A percentile compares a stretch with the other conserved stretches of the same genome.
Evolutionary conservation across 2,329 filamentous ascomycete genomes (phyloP).

Genomic region (Colletotrichum cordylinicola): DNA sequence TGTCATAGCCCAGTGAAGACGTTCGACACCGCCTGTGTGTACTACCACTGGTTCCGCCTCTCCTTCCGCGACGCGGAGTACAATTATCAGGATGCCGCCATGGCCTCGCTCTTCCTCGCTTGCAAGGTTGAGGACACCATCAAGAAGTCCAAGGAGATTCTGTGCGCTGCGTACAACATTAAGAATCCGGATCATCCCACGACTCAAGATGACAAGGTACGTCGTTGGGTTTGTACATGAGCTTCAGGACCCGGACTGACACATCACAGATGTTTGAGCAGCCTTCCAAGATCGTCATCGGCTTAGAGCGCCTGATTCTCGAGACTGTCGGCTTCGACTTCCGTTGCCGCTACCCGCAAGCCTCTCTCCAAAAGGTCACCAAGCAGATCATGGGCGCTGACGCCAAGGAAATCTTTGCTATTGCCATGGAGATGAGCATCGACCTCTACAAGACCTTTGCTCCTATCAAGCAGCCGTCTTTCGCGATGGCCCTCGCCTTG

Average conservation of each 20-base stretch:
- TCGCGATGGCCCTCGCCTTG: conserved; percentile 83
- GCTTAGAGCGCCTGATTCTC: conserved; percentile 89
- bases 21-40: conserved; percentile 88
- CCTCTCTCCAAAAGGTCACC: conserved; percentile 80
- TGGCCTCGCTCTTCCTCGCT: conserved; percentile 87
- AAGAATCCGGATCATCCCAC: conserved; percentile 72
- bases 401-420: conserved; percentile 63
- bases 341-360: conserved; percentile 85
- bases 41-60: conserved; percentile 93
- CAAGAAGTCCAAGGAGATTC: conserved; percentile 93
- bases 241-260: not conserved
- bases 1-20: conserved; percentile 78
- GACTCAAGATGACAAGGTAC: conserved; percentile 82
- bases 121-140: conserved; percentile 98
- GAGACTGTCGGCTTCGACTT: conserved; percentile 96
- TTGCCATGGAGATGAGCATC: conserved; percentile 82
- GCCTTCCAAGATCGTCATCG: conserved; percentile 81
- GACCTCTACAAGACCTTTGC: conserved; percentile 95
- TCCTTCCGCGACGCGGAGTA: conserved; percentile 87
- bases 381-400: conserved; percentile 57
- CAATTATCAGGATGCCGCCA: conserved; percentile 83
- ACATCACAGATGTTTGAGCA: conserved; percentile 74
- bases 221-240: conserved; percentile 20
- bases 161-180: conserved; percentile 88
- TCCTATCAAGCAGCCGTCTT: conserved; percentile 86